These are phyloP conservation scores for Ambrosiella beaveri DNA, from an alignment of 2,329 filamentous ascomycete species.

Conservation along the genomic window DNA sequence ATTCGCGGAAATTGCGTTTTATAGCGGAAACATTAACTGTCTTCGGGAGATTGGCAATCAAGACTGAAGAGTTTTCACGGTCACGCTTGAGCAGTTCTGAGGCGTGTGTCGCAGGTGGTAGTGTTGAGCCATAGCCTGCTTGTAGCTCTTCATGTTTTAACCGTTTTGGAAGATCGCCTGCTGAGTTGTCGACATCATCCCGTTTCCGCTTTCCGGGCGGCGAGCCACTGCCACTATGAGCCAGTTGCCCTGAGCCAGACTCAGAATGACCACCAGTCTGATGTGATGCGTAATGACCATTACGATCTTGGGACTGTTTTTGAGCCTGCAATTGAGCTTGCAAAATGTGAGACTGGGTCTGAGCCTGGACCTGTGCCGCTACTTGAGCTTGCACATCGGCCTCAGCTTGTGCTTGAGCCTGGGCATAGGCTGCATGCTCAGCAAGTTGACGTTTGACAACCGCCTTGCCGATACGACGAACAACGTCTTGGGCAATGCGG, in stretches of 20 bases:
- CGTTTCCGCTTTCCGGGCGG: constrained; percentile 56
- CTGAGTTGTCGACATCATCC: constrained; percentile 28
- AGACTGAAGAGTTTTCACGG: constrained; percentile 73
- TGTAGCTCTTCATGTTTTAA: constrained; percentile 21
- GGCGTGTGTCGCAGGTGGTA: too few species aligned
- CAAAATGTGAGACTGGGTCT: constrained; percentile 10
- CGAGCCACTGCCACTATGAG: constrained; percentile 16
- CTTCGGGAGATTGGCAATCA: constrained; percentile 59
- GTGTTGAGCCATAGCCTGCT: too few species aligned
- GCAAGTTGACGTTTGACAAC: constrained; percentile 44
- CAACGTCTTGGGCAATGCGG: constrained; percentile 54
- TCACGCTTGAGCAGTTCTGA: constrained; percentile 40
- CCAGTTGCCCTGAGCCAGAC: too few species aligned
- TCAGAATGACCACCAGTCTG: too few species aligned
- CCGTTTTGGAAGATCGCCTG: neutral
- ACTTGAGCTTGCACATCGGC: neutral
- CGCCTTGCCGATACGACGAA: constrained; percentile 48
- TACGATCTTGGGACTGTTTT: neutral
- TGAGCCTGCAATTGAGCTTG: neutral
- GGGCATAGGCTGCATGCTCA: constrained; percentile 19
- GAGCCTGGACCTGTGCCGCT: constrained; percentile 14
- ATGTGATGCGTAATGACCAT: neutral
- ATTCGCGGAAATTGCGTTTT: constrained; percentile 80
- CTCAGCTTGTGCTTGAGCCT: constrained; percentile 16
- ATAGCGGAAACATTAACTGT: constrained; percentile 55